These are phyloP conservation scores for Pelargonium citronellum DNA, from an alignment of 441 rosid species.

Conservation along the genomic window DNA sequence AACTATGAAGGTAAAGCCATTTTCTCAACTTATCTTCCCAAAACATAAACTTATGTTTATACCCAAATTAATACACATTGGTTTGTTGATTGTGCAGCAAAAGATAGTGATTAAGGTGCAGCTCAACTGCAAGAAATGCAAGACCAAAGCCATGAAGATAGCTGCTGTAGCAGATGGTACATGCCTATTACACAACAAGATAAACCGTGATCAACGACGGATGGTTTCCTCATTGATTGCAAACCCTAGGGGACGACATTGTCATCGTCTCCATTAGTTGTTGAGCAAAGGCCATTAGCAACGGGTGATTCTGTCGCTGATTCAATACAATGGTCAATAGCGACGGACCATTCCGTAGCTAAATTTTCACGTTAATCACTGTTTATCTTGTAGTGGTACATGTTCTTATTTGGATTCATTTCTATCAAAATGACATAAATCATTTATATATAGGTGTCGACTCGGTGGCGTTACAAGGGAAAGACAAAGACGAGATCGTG, in stretches of 20 bases:
- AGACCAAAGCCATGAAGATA: constrained; percentile 15
- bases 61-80: neutral
- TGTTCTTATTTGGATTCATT: no score
- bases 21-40: no score
- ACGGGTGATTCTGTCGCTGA: no score
- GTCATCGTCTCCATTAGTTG: no score
- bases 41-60: neutral
- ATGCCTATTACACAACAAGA: neutral
- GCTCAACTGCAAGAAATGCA: constrained; percentile 1
- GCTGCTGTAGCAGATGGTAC: constrained; percentile 4
- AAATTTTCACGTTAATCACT: no score
- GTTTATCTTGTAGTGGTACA: neutral
- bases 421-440: no score
- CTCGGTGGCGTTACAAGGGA: constrained; percentile 6
- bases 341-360: no score
- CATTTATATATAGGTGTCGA: neutral
- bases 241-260: no score
- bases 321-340: no score
- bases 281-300: no score
- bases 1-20: neutral
- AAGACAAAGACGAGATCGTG: neutral
- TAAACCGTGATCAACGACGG: no score
- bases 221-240: no score
- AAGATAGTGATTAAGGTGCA: constrained; percentile 17
- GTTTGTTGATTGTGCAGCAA: constrained; percentile 12